A percentile compares a stretch with the other conserved stretches of the same genome.
Evolutionary conservation across 208 protist species (phyloP).

Genomic region (Trichomonas gallinae): DNA sequence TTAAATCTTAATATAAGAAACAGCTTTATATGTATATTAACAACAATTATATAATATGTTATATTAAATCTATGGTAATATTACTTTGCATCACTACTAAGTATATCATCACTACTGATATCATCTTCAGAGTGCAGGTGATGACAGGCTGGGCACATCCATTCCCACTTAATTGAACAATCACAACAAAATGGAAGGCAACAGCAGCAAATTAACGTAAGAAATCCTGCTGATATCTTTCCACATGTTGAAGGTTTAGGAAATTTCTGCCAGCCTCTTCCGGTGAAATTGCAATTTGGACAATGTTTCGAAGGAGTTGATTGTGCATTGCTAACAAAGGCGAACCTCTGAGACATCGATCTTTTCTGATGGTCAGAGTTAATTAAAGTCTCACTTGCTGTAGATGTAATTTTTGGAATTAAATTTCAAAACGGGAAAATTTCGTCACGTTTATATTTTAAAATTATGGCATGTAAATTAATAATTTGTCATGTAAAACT

Average conservation of each 20-base stretch:
- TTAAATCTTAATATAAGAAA: no score
- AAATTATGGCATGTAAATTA: no score
- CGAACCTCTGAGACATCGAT: neutral
- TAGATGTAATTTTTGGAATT: no score
- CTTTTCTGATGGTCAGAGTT: neutral
- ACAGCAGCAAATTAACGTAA: neutral
- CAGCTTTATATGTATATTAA: no score
- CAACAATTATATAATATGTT: no score
- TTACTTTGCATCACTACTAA: no score
- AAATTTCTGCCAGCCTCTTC: neutral
- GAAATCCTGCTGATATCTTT: neutral
- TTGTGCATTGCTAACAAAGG: neutral
- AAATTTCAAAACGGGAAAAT: no score
- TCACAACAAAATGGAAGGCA: slow-evolving; percentile 19
- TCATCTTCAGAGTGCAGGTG: neutral
- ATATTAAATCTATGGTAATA: no score
- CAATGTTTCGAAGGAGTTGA: neutral
- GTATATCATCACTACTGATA: no score
- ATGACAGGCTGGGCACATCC: neutral
- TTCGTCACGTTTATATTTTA: no score
- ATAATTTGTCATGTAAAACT: no score
- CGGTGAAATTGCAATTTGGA: neutral
- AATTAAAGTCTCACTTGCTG: neutral
- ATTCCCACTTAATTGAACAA: slow-evolving; percentile 2
- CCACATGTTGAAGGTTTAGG: neutral